phyloP scores from a whole-genome alignment of 331 rosid genomes.

The Pyrus hybrid region DNA sequence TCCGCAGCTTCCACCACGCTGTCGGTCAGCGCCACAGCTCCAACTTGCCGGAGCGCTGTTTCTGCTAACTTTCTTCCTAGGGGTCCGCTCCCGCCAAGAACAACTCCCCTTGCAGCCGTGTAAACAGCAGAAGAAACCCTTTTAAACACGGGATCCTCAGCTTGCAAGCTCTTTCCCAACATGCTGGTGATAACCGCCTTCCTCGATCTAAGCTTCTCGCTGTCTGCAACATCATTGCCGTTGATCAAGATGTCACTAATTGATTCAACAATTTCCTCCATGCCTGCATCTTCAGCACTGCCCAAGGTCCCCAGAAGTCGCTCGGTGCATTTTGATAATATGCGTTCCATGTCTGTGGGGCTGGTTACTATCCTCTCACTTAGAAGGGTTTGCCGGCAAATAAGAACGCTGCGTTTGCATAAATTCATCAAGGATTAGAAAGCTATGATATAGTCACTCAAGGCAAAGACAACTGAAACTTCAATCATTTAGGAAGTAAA shows the following conservation, averaged over 20 bases:
- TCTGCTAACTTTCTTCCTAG: conserved; percentile 61
- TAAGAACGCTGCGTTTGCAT: conserved; percentile 60
- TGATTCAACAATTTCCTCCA: conserved; percentile 59
- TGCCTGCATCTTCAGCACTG: conserved; percentile 48
- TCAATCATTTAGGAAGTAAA: neutral
- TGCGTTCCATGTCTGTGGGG: conserved; percentile 43
- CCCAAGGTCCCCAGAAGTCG: conserved; percentile 42
- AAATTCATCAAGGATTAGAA: neutral
- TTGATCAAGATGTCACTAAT: conserved; percentile 31
- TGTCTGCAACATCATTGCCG: conserved; percentile 21
- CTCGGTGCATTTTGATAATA: conserved; percentile 33
- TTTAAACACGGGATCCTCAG: conserved; percentile 81
- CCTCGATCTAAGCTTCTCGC: conserved; percentile 32
- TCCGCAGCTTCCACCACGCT: conserved; percentile 67
- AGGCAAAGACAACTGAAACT: neutral
- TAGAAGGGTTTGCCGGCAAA: conserved; percentile 70
- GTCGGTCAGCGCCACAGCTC: conserved; percentile 47
- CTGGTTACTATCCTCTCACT: conserved; percentile 44
- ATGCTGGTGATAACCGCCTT: conserved; percentile 58
- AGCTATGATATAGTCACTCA: neutral
- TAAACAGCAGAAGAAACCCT: conserved; percentile 62
- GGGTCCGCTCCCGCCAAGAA: conserved; percentile 67
- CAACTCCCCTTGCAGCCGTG: conserved; percentile 53
- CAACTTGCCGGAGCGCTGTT: conserved; percentile 65
- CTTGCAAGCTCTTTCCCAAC: conserved; percentile 79